Evolutionary conservation across 2,329 filamentous ascomycete species (phyloP).

Genomic region (Fusarium udum): DNA sequence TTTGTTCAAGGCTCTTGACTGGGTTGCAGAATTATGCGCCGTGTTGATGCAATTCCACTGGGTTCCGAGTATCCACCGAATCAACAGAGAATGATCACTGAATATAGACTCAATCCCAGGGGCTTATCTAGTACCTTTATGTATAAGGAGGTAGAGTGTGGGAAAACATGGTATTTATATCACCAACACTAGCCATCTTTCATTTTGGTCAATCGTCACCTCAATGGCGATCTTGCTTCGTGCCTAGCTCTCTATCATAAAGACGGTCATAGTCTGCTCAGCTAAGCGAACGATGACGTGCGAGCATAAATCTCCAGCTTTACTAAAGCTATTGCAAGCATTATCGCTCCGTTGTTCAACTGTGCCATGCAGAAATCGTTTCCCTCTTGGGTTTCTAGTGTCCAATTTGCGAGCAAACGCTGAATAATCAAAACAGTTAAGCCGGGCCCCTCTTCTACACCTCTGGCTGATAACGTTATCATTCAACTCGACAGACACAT

Average conservation of each 20-base stretch:
- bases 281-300: slow-evolving; percentile 20
- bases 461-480: slow-evolving; percentile 7
- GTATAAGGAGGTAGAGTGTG: neutral
- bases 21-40: slow-evolving; percentile 1
- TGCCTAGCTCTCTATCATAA: neutral
- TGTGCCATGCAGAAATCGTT: neutral
- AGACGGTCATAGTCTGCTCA: neutral
- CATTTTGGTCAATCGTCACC: neutral
- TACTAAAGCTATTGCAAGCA: neutral
- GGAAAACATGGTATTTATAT: neutral
- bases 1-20: neutral
- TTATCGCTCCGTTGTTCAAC: neutral
- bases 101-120: neutral
- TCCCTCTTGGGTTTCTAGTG: neutral
- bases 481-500: neutral
- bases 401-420: neutral
- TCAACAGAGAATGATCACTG: neutral
- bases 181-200: neutral
- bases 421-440: slow-evolving; percentile 21
- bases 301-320: neutral
- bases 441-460: neutral
- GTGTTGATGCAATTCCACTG: slow-evolving; percentile 1
- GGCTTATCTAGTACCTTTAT: neutral
- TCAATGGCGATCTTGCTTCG: neutral
- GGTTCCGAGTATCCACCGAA: neutral